phyloP scores from a whole-genome alignment of 2,329 filamentous ascomycete species.

The Plenodomus tracheiphilus region DNA sequence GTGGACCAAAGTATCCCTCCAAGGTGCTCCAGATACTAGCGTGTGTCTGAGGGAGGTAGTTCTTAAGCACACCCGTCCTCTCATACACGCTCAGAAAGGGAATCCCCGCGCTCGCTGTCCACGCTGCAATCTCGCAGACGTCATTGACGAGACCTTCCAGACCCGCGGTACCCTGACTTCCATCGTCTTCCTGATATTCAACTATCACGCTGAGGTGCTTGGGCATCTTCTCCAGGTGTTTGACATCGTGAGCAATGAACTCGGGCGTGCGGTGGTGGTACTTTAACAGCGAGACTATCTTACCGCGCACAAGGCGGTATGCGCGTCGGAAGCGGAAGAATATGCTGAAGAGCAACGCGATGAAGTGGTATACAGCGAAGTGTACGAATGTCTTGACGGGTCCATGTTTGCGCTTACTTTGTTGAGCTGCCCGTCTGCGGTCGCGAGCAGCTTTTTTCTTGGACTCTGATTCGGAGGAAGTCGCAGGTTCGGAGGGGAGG shows the following conservation, averaged over 20 bases:
- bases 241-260: constrained; percentile 86
- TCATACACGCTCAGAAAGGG: constrained; percentile 89
- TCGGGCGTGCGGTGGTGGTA: constrained; percentile 96
- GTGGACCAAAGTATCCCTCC: constrained; percentile 80
- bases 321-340: constrained; percentile 81
- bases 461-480: constrained; percentile 18
- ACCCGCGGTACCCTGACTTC: constrained; percentile 67
- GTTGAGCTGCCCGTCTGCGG: constrained; percentile 14
- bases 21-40: constrained; percentile 78
- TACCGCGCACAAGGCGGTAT: constrained; percentile 77
- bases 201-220: constrained; percentile 87
- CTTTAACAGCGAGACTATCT: constrained; percentile 78
- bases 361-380: constrained; percentile 66
- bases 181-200: constrained; percentile 66
- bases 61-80: constrained; percentile 84
- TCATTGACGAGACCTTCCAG: constrained; percentile 86
- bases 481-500: constrained; percentile 51
- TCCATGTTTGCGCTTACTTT: constrained; percentile 50
- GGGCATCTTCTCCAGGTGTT: constrained; percentile 72
- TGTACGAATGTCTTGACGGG: constrained; percentile 67
- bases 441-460: constrained; percentile 15
- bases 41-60: constrained; percentile 83
- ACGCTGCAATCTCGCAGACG: constrained; percentile 87
- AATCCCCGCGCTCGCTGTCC: constrained; percentile 89
- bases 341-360: constrained; percentile 84